Conservation (phyloP, 2,329 filamentous ascomycete species). For the Cladosporium sp. region DNA sequence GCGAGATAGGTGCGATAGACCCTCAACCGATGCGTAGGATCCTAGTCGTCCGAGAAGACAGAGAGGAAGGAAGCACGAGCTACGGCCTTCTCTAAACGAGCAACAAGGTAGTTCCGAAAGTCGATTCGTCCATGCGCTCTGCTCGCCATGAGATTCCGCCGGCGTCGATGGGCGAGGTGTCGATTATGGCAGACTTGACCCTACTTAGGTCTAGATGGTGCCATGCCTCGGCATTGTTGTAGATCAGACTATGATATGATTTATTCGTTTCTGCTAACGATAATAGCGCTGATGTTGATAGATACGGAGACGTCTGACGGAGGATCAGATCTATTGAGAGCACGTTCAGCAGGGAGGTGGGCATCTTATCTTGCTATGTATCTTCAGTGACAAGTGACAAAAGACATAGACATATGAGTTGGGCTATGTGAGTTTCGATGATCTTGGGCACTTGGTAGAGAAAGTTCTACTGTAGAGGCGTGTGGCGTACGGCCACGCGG, state of each 20-base stretch:
- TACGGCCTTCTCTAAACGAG: neutral
- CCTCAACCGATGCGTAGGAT: neutral
- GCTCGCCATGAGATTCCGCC: slow-evolving; percentile 64
- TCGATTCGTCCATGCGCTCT: slow-evolving; percentile 62
- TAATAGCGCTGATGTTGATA: slow-evolving; percentile 65
- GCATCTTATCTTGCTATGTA: neutral
- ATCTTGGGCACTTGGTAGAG: too few relatives aligned
- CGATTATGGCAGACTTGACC: slow-evolving; percentile 63
- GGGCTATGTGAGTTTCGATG: too few relatives aligned
- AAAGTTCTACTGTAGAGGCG: too few relatives aligned
- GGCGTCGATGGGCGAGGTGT: slow-evolving; percentile 54
- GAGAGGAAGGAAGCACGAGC: neutral
- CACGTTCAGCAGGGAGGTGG: slow-evolving; percentile 58
- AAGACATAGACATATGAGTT: too few relatives aligned
- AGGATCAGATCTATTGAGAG: slow-evolving; percentile 76
- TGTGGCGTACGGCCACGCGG: too few relatives aligned
- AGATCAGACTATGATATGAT: slow-evolving; percentile 59
- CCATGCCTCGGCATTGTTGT: slow-evolving; percentile 68
- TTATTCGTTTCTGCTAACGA: slow-evolving; percentile 66
- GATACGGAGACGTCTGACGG: slow-evolving; percentile 69
- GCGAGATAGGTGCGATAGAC: neutral
- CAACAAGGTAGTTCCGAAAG: neutral
- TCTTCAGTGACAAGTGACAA: too few relatives aligned
- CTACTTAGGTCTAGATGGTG: slow-evolving; percentile 73
- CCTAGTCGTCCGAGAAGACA: neutral